Base-by-base conservation (phyloP, 2,329 filamentous ascomycete genomes). In the Sarocladiaceae sp. region DNA sequence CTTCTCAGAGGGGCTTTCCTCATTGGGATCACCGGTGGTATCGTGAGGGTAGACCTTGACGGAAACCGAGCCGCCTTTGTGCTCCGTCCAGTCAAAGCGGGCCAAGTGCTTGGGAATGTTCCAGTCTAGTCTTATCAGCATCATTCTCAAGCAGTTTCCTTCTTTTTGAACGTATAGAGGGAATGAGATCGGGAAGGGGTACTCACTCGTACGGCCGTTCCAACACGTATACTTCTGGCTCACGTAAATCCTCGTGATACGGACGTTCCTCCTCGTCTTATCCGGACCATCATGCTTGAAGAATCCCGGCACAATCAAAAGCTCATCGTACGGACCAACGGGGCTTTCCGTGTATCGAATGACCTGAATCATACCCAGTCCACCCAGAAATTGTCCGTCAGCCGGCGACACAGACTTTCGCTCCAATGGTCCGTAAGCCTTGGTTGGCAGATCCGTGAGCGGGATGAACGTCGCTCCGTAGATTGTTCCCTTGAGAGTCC, bases 31-130 rank as follows among this genome's bases (percentile, higher is more conserved):
- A 20, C 52, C 55, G 2, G 55, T 54, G 1, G 60, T 67, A 58
- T 76, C 72, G 54, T 73, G 64, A 2, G 75, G 75, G 57, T 66
- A 75, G 26, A 80, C 72, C 35, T 71, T 66, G 53, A 78, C 68
- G 7, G 61, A 64, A 17, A 66, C 68, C 26, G 67, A 63, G 28
- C 66, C 67, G 53, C 71, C 62, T 5, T 66, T 53, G 29, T 65
- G 56, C 17, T 67, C 58, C 13, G 64, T 61, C 69, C 75, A 81
- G 13, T 70, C 68, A 58, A 81, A 81, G 11, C 65, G 65, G 31
- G 78, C 78, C 13, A 80, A 69, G 52, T 80, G 76, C 57, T 81
- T 81, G 12, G 78, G 77, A 26, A 78, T 73, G 58, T 78, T 79
- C 77, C 77, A 81, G 55, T 79, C 75, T 77, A 8, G 5, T 17